Conservation (phyloP, 306 rosid genomes). For the Trifolium repens region DNA sequence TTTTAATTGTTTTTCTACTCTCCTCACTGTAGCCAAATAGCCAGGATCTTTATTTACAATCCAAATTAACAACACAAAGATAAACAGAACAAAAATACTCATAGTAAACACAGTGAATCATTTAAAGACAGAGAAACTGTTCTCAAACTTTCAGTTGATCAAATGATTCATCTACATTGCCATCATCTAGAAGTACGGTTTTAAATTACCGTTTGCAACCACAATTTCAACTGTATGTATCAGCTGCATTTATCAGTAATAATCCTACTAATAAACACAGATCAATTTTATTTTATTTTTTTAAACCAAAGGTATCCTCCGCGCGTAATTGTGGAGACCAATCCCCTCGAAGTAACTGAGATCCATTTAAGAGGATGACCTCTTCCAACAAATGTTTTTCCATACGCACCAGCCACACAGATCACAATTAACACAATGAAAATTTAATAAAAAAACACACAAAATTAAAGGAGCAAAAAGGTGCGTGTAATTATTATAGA, state of each 20-base stretch:
- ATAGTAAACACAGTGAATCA: not conserved
- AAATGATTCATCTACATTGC: not conserved
- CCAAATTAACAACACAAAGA: not conserved
- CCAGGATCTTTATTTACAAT: not conserved
- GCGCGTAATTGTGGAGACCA: too few species aligned
- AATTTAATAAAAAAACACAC: not conserved
- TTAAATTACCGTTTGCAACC: not conserved
- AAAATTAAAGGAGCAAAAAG: not conserved
- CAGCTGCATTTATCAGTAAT: not conserved
- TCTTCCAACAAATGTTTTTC: too few species aligned
- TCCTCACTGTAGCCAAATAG: not conserved
- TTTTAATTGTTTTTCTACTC: not conserved
- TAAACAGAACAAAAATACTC: not conserved
- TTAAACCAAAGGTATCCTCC: too few species aligned
- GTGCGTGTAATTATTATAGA: conserved; percentile 3
- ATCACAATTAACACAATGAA: conserved; percentile 8
- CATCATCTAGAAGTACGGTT: not conserved
- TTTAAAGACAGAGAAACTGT: not conserved
- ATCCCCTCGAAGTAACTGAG: too few species aligned
- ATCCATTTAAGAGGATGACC: too few species aligned
- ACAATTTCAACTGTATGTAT: not conserved
- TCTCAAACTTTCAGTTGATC: not conserved
- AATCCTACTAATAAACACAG: conserved; percentile 11
- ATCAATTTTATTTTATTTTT: too few species aligned
- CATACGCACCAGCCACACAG: too few species aligned